These are phyloP conservation scores for Dipodascus geniculatus DNA, from an alignment of 805 yeast species.

Conservation along the genomic window DNA sequence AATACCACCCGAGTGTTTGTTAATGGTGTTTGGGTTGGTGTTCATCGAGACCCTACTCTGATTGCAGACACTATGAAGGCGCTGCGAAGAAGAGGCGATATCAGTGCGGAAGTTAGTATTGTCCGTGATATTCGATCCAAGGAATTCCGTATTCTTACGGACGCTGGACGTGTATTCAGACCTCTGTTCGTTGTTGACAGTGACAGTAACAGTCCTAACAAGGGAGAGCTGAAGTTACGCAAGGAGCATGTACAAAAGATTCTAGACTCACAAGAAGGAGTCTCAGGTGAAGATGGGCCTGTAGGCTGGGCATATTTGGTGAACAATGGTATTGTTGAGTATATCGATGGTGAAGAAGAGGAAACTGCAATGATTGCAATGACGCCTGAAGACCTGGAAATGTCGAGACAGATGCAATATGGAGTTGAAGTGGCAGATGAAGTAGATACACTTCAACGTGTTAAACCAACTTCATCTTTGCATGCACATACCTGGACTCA, in stretches of 20 bases:
- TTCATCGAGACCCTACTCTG: slow-evolving; percentile 91
- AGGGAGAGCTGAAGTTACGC: slow-evolving; percentile 70
- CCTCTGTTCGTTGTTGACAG: slow-evolving; percentile 92
- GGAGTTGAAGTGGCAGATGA: slow-evolving; percentile 30
- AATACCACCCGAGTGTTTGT: slow-evolving; percentile 91
- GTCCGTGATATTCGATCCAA: slow-evolving; percentile 94
- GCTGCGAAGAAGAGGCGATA: slow-evolving; percentile 89
- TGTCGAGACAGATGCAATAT: slow-evolving; percentile 35
- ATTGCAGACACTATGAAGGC: slow-evolving; percentile 83
- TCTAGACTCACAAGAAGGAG: slow-evolving; percentile 29
- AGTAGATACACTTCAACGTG: slow-evolving; percentile 71
- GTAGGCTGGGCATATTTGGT: slow-evolving; percentile 83
- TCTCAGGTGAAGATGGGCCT: slow-evolving; percentile 35
- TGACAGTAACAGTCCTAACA: slow-evolving; percentile 36
- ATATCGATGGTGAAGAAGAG: slow-evolving; percentile 97
- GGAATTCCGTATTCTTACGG: slow-evolving; percentile 92
- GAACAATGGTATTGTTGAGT: slow-evolving; percentile 81
- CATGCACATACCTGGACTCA: slow-evolving; percentile 85
- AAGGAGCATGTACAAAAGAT: slow-evolving; percentile 75
- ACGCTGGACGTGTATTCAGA: slow-evolving; percentile 97
- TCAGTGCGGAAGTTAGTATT: slow-evolving; percentile 91
- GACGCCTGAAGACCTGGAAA: slow-evolving; percentile 93
- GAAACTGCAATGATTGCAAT: slow-evolving; percentile 97
- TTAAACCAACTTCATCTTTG: slow-evolving; percentile 53
- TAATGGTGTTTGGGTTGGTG: slow-evolving; percentile 99